Evolutionary conservation across 192 early-diverging fungal species (phyloP), one percentile per base, ranked within the genome.

Genomic region (Entomortierella parvispora): DNA sequence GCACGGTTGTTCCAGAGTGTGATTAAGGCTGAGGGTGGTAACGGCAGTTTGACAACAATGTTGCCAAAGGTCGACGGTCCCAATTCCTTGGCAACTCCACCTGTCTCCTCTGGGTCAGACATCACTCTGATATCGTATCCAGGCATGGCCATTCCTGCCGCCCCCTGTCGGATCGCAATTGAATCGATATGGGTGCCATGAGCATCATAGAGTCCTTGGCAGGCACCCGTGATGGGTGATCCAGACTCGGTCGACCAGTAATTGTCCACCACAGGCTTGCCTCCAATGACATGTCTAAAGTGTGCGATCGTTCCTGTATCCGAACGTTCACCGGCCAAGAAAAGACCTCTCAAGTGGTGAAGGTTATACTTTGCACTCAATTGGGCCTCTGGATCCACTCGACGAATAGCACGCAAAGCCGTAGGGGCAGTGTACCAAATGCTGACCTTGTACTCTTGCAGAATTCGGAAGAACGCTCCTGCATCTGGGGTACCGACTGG

Each of bases 211-310:
- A 87, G 67, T 11, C 92, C 90, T 54, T 89, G 81, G 74, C 89
- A 87, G 11, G 88, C 83, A 0, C 88, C 91, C 0, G 93, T 92
- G 79, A 95, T 90, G 2, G 95, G 94, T 42, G 88, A 90, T 4
- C 95, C 94, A 43, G 89, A 92, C 58, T 96, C 95, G 0, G 95
- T 95, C 50, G 93, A 91, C 95, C 95, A 97, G 79, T 89, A 97
- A 67, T 94, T 92, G 80, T 97, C 95, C 60, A 90, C 88, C 7
- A 95, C 85, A 44, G 88, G 85, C 7, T 83, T 71, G 26, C 75
- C 59, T 1, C 68, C 68, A 46, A 90, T 86, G 26, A 84, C 59
- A 17, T 75, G 32, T 34, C 76, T 75, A 66, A 78, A 82, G 53
- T 87, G 90, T 34, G 68, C 71, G 29, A 93, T 86, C 26, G 93